Conservation (phyloP, 371 early-diverging fungal species). For the Phascolomyces articulosus region DNA sequence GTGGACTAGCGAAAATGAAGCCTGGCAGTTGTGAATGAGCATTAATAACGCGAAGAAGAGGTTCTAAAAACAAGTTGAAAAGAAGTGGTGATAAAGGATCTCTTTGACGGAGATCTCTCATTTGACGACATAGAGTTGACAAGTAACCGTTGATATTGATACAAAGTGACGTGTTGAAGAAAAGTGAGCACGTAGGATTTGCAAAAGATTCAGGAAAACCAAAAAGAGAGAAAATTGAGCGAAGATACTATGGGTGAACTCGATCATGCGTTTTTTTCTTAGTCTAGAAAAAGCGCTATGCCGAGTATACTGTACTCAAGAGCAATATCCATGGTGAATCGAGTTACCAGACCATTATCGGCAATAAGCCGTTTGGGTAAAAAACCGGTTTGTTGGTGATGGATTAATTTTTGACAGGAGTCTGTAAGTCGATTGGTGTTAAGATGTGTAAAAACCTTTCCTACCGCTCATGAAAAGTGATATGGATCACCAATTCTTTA, state of each 20-base stretch:
- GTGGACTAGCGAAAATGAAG: neutral
- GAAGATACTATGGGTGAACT: slow-evolving; percentile 19
- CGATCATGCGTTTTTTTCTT: slow-evolving; percentile 18
- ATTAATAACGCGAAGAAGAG: slow-evolving; percentile 16
- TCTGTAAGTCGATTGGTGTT: slow-evolving; percentile 10
- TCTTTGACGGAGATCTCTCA: slow-evolving; percentile 27
- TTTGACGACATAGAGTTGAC: slow-evolving; percentile 12
- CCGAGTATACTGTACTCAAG: neutral
- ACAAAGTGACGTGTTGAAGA: slow-evolving; percentile 21
- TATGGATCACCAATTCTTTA: slow-evolving; percentile 34
- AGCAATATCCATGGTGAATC: slow-evolving; percentile 6
- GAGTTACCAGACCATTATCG: slow-evolving; percentile 12
- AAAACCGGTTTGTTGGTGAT: slow-evolving; percentile 22
- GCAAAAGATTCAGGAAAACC: slow-evolving; percentile 5
- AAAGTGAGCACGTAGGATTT: slow-evolving; percentile 2
- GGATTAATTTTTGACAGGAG: neutral
- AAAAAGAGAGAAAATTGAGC: neutral
- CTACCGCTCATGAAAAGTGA: slow-evolving; percentile 17
- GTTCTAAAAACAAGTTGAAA: slow-evolving; percentile 36
- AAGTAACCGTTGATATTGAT: slow-evolving; percentile 27
- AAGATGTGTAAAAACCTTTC: slow-evolving; percentile 18
- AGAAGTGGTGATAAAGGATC: slow-evolving; percentile 31
- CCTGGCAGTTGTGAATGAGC: neutral
- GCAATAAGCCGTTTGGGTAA: slow-evolving; percentile 13
- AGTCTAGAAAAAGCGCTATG: slow-evolving; percentile 5